These are phyloP conservation scores for Phytophthora fragariae DNA, from an alignment of 352 stramenopile genomes.

Conservation along the genomic window DNA sequence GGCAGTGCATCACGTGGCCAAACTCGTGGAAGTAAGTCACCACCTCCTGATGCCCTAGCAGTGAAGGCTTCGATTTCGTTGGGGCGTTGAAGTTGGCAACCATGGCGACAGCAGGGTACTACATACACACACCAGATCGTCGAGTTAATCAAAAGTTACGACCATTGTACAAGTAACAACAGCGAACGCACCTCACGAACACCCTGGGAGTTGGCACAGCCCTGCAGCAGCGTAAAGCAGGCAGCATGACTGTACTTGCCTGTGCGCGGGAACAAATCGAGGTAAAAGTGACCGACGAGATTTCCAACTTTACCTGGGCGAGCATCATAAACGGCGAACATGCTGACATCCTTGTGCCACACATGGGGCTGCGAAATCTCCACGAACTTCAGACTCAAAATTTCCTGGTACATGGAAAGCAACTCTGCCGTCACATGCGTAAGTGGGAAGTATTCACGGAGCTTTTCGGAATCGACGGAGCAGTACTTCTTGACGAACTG, in stretches of 20 bases:
- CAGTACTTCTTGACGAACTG: slow-evolving; percentile 89
- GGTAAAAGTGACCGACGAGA: slow-evolving; percentile 89
- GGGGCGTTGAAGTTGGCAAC: slow-evolving; percentile 91
- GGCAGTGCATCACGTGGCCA: slow-evolving; percentile 91
- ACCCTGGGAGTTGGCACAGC: slow-evolving; percentile 68
- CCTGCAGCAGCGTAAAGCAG: slow-evolving; percentile 91
- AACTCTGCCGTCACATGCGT: slow-evolving; percentile 87
- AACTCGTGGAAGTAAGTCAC: slow-evolving; percentile 93
- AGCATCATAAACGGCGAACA: slow-evolving; percentile 87
- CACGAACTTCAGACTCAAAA: slow-evolving; percentile 87
- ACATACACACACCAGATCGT: slow-evolving; percentile 26
- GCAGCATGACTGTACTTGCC: slow-evolving; percentile 91
- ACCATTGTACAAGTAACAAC: not conserved
- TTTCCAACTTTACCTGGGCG: slow-evolving; percentile 54
- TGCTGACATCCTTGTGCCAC: slow-evolving; percentile 91
- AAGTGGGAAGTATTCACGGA: slow-evolving; percentile 91
- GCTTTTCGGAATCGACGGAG: slow-evolving; percentile 86
- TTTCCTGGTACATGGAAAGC: slow-evolving; percentile 90
- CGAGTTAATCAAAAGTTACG: slow-evolving; percentile 4
- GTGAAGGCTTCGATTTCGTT: slow-evolving; percentile 79
- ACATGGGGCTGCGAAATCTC: slow-evolving; percentile 82
- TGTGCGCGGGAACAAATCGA: slow-evolving; percentile 87
- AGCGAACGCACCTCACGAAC: slow-evolving; percentile 45
- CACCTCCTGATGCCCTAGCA: slow-evolving; percentile 86
- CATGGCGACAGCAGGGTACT: slow-evolving; percentile 86